phyloP scores from a whole-genome alignment of 139 green algal species.

The Coelastrella sp. region DNA sequence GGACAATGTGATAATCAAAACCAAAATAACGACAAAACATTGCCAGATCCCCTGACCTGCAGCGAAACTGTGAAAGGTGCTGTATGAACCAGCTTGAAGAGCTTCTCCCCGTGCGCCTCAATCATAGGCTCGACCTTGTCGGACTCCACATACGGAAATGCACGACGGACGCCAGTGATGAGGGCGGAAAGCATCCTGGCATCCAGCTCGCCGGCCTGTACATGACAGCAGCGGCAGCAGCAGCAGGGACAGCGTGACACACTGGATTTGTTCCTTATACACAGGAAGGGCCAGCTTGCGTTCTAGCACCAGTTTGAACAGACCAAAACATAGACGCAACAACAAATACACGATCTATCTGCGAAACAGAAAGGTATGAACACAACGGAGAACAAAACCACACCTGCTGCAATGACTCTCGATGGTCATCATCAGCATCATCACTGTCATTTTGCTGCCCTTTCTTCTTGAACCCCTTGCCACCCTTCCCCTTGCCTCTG shows the following conservation, averaged over 20 bases:
- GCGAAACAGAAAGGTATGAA: neutral
- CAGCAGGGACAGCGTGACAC: too few relatives aligned
- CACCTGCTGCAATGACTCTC: constrained; percentile 11
- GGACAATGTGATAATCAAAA: neutral
- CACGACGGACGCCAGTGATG: constrained; percentile 91
- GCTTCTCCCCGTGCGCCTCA: constrained; percentile 63
- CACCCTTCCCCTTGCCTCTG: neutral
- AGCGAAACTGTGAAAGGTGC: constrained; percentile 86
- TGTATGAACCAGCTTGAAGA: constrained; percentile 94
- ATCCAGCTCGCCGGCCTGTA: constrained; percentile 59
- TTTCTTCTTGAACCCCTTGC: neutral
- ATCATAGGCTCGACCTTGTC: constrained; percentile 56
- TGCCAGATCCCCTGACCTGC: too few relatives aligned
- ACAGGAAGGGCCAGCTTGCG: too few relatives aligned
- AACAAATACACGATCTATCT: neutral
- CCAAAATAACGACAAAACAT: too few relatives aligned
- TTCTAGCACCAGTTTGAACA: too few relatives aligned
- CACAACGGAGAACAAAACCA: neutral
- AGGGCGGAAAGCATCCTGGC: constrained; percentile 85
- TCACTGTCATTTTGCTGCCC: neutral
- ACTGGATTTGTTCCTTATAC: too few relatives aligned
- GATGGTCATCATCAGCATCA: neutral
- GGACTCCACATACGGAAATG: constrained; percentile 88
- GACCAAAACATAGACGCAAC: too few relatives aligned
- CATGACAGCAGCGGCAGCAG: neutral